phyloP scores from a whole-genome alignment of 2,329 filamentous ascomycete species.

The Periconia sp. region DNA sequence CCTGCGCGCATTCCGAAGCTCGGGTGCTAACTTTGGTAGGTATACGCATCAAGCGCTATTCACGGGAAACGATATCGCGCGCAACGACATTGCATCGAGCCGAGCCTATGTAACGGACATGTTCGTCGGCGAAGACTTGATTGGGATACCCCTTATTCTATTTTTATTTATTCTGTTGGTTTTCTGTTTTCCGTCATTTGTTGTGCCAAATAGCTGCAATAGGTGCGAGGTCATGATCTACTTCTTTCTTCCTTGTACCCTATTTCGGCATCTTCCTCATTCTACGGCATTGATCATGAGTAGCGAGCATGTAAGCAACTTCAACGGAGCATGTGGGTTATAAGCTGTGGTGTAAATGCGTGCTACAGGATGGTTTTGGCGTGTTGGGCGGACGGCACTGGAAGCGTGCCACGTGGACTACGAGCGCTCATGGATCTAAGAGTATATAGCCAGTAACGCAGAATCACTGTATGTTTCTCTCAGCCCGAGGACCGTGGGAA shows the following conservation, averaged over 20 bases:
- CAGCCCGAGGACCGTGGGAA: too few species aligned
- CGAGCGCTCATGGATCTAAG: neutral
- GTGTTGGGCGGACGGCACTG: neutral
- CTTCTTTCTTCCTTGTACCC: neutral
- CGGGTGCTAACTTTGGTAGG: neutral
- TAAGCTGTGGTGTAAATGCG: neutral
- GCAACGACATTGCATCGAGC: neutral
- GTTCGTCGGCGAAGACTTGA: neutral
- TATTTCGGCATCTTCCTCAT: neutral
- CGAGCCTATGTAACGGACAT: neutral
- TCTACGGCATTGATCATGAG: neutral
- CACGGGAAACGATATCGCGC: neutral
- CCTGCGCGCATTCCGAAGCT: neutral
- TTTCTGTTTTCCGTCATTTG: neutral
- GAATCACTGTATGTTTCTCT: too few species aligned
- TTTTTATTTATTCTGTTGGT: neutral
- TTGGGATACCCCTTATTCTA: neutral
- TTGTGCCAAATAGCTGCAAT: too few species aligned
- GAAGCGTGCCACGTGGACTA: neutral
- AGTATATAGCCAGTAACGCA: neutral
- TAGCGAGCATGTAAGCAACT: too few species aligned
- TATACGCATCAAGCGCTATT: too few species aligned
- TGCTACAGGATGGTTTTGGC: neutral
- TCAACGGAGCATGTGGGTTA: too few species aligned
- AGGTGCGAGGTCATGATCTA: too few species aligned